These are phyloP conservation scores for Suillus decipiens DNA, from an alignment of 768 basidiomycete species.

Conservation along the genomic window DNA sequence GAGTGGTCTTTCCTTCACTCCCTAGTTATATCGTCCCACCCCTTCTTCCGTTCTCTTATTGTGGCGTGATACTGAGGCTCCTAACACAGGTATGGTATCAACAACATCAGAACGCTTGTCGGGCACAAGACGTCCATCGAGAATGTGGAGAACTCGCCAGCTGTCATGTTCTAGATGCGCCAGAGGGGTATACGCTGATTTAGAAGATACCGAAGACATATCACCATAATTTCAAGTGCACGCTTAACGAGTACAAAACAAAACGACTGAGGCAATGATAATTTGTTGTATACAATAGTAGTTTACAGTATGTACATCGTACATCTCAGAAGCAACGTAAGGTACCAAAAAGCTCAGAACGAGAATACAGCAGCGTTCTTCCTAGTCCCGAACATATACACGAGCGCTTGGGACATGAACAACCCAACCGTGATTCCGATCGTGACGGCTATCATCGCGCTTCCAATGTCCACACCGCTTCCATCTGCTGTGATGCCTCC, in stretches of 20 bases:
- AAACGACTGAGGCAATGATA: neutral
- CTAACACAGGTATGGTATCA: conserved; percentile 82
- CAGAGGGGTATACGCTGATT: neutral
- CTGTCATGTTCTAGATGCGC: conserved; percentile 76
- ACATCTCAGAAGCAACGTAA: neutral
- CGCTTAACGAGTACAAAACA: neutral
- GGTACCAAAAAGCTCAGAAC: conserved; percentile 44
- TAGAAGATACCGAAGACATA: conserved; percentile 12
- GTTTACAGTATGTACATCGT: neutral
- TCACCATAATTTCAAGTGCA: conserved; percentile 5
- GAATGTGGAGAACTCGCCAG: conserved; percentile 83
- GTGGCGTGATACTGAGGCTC: conserved; percentile 8
- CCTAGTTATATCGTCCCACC: neutral
- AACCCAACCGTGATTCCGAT: conserved; percentile 90
- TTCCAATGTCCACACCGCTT: conserved; percentile 80
- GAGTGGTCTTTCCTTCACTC: conserved; percentile 25
- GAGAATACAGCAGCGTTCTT: conserved; percentile 88
- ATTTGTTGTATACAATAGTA: neutral
- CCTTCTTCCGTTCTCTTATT: neutral
- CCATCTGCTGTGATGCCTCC: conserved; percentile 84
- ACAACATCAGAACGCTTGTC: conserved; percentile 93
- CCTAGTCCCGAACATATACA: conserved; percentile 82
- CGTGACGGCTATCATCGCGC: conserved; percentile 87
- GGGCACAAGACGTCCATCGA: conserved; percentile 97
- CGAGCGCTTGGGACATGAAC: conserved; percentile 85